Conservation (phyloP, 202 grass and related monocot species). For the Zoysia matrella region DNA sequence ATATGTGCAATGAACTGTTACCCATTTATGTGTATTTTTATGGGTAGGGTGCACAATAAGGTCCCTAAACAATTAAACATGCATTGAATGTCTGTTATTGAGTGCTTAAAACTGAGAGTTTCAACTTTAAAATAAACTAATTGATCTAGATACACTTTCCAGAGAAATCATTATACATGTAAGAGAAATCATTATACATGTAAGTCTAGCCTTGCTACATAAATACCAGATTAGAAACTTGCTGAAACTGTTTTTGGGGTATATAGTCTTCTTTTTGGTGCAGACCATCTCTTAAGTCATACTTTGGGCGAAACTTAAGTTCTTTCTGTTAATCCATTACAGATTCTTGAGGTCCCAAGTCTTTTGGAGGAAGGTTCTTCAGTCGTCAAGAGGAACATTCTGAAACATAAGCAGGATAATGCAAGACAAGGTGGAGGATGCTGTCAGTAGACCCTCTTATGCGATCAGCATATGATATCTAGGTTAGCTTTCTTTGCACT, state of each 20-base stretch:
- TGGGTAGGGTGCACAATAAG: not conserved
- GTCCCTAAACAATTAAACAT: not conserved
- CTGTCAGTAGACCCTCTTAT: conserved; percentile 52
- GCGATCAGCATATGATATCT: conserved; percentile 13
- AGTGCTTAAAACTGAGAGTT: not conserved
- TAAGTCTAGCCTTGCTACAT: not conserved
- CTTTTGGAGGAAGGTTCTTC: conserved; percentile 91
- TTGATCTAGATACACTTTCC: not conserved
- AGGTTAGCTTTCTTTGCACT: conserved; percentile 42
- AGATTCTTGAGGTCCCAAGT: conserved; percentile 93
- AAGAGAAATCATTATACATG: not conserved
- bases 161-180: not conserved
- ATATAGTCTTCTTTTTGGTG: not conserved
- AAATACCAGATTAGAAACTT: not conserved
- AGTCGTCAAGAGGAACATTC: conserved; percentile 80
- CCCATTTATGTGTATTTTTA: not conserved
- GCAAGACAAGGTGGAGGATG: conserved; percentile 63
- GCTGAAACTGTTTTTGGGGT: not conserved
- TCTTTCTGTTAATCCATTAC: conserved; percentile 27
- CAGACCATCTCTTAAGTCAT: not conserved
- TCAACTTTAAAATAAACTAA: not conserved
- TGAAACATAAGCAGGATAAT: conserved; percentile 90
- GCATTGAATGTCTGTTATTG: not conserved
- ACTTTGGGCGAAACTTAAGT: not conserved
- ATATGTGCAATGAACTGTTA: not conserved